phyloP scores from a whole-genome alignment of 192 early-diverging fungal genomes.

The Coemansia sp. region DNA sequence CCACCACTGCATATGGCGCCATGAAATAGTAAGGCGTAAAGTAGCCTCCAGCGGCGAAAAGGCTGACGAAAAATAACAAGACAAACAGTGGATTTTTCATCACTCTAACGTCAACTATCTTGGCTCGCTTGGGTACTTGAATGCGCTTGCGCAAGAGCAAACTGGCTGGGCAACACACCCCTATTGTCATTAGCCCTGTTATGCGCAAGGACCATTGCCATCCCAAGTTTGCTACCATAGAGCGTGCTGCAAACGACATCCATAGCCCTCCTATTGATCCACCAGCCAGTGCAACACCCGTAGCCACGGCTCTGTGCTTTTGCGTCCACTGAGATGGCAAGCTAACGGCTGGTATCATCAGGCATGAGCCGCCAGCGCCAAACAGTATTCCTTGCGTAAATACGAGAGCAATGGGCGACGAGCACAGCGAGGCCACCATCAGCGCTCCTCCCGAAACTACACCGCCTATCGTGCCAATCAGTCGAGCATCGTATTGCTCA shows the following conservation, averaged over 20 bases:
- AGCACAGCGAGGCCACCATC: slow-evolving; percentile 36
- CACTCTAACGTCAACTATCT: slow-evolving; percentile 24
- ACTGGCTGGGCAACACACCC: not conserved
- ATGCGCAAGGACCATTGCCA: slow-evolving; percentile 73
- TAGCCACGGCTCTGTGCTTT: slow-evolving; percentile 69
- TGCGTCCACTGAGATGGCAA: slow-evolving; percentile 75
- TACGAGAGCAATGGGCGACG: slow-evolving; percentile 62
- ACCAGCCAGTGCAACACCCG: slow-evolving; percentile 73
- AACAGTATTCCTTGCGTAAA: slow-evolving; percentile 77
- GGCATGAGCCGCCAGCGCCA: slow-evolving; percentile 66
- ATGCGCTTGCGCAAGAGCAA: slow-evolving; percentile 38
- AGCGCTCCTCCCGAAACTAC: slow-evolving; percentile 20
- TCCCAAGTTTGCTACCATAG: slow-evolving; percentile 62
- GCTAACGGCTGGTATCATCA: slow-evolving; percentile 67
- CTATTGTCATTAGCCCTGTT: slow-evolving; percentile 59
- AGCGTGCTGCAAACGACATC: slow-evolving; percentile 62
- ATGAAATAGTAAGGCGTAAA: slow-evolving; percentile 34
- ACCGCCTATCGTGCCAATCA: slow-evolving; percentile 17
- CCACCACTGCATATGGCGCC: slow-evolving; percentile 30
- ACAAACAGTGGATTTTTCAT: slow-evolving; percentile 28
- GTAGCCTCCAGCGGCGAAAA: slow-evolving; percentile 28
- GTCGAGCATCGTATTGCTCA: slow-evolving; percentile 25
- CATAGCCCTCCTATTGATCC: slow-evolving; percentile 73
- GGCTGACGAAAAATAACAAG: slow-evolving; percentile 21
- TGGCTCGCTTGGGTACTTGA: slow-evolving; percentile 16